Base-by-base conservation (phyloP, 176 grass and related monocot genomes). In the Bonia amplexicaulis region DNA sequence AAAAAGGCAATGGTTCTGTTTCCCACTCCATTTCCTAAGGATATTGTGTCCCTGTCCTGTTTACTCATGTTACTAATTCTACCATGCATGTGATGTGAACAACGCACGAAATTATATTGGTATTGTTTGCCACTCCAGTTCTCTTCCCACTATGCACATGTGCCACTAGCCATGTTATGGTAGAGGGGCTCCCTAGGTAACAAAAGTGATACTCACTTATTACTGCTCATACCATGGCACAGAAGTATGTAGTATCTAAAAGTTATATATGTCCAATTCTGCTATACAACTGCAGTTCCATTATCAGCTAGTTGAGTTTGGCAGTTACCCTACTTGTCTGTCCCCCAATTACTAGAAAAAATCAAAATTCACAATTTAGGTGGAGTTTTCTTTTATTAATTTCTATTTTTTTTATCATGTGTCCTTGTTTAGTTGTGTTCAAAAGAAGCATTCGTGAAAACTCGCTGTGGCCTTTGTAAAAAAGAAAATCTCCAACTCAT, bases 371-470 rank as follows among this genome's bases (percentile, higher is more conserved):
- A 19, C 67, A 78, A 78, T 78, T 48, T 66, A 76, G 1, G 47
- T 87, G 1, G 12, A 64, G 22, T 10, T 31, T 6, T 74, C 6
- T 48, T 17, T 45, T 69, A 3, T 65, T 53, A 54, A 31, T 73
- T 86, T 86, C 58, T 35, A 53, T 16, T n/a, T 54, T 31, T 33
- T 80, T 81, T 87, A 44, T n/a, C 46, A 19, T 74, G 59, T 31
- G 7, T 35, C 19, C 20, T 74, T 66, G 12, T 74, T 5, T 46
- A 26, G 40, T 74, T 45, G 17, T 35, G 69, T 33, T 66, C n/a
- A 64, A 44, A 80, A 73, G 7, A 51, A 25, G 4, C 25, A 41
- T 29, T 13, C 0, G 15, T 37, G 74, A 61, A 79, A 60, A 29
- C 6, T 20, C 22, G 15, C 16, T 27, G n/a, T 71, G 44, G 29